Evolutionary conservation across 2,329 filamentous ascomycete species (phyloP).

Genomic region (Lizonia empirigonia): DNA sequence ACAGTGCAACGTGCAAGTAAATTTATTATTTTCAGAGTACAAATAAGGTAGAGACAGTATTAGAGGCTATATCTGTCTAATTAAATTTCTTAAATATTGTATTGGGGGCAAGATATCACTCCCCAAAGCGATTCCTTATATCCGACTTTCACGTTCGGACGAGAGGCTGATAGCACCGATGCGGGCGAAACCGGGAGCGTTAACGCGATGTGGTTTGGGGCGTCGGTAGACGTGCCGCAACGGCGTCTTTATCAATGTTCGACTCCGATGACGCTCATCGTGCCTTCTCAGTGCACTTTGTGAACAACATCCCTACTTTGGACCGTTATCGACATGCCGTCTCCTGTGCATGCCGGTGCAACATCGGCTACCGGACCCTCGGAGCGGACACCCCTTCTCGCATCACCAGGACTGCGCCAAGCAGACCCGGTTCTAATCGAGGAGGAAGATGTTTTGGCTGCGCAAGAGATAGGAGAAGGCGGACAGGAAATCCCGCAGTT

Average conservation of each 20-base stretch:
- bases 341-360: conserved; percentile 1
- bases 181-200: conserved; percentile 6
- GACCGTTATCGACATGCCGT: conserved; percentile 3
- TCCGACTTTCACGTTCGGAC: too few species aligned
- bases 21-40: too few species aligned
- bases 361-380: conserved; percentile 18
- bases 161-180: conserved; percentile 3
- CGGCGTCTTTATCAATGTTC: background rate
- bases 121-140: too few species aligned
- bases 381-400: conserved; percentile 45
- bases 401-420: conserved; percentile 17
- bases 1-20: too few species aligned
- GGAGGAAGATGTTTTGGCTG: conserved; percentile 26
- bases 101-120: too few species aligned
- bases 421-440: conserved; percentile 28
- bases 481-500: conserved; percentile 31
- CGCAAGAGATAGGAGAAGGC: conserved; percentile 32
- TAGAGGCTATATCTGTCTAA: too few species aligned
- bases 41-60: too few species aligned
- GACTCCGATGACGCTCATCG: conserved; percentile 12
- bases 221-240: conserved; percentile 10
- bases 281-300: too few species aligned
- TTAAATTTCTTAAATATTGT: too few species aligned
- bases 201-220: conserved; percentile 4
- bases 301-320: too few species aligned